Percentiles rank a stretch among this genome's conserved stretches.
Conservation (phyloP, 345 rosid genomes). For the Fremontodendron californicum region DNA sequence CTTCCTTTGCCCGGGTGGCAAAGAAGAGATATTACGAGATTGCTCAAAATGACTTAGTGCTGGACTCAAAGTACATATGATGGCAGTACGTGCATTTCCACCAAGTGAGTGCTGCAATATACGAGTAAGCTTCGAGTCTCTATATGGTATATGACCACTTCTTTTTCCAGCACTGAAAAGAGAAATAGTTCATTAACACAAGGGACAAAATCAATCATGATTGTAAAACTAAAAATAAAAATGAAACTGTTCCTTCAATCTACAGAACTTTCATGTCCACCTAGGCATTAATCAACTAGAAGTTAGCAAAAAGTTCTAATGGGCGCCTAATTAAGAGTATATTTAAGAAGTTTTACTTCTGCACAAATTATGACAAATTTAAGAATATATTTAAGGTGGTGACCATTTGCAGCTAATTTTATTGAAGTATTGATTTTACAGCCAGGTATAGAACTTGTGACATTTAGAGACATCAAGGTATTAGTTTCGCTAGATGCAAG, state of each 20-base stretch:
- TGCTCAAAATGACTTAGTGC: constrained; percentile 85
- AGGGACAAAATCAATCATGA: background rate
- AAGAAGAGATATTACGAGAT: constrained; percentile 91
- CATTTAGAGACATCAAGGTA: background rate
- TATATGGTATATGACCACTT: constrained; percentile 90
- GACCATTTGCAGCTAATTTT: background rate
- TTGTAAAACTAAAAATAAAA: background rate
- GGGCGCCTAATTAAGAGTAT: background rate
- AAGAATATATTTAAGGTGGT: background rate
- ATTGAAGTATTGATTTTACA: background rate
- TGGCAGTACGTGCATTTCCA: constrained; percentile 99
- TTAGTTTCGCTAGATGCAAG: background rate
- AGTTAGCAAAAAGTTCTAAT: background rate
- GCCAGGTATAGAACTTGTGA: background rate
- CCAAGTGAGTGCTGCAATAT: constrained; percentile 98
- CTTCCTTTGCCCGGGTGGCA: constrained; percentile 99
- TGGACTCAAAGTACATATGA: constrained; percentile 96
- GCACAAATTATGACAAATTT: background rate
- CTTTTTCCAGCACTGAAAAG: constrained; percentile 78
- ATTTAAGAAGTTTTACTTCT: background rate
- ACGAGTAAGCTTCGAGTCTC: constrained; percentile 98
- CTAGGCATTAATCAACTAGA: background rate
- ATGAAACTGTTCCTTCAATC: background rate
- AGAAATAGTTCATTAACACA: constrained; percentile 11
- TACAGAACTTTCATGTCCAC: background rate